These are phyloP conservation scores for Fusarium subtropicale DNA, from an alignment of 2,329 filamentous ascomycete genomes.

Conservation along the genomic window DNA sequence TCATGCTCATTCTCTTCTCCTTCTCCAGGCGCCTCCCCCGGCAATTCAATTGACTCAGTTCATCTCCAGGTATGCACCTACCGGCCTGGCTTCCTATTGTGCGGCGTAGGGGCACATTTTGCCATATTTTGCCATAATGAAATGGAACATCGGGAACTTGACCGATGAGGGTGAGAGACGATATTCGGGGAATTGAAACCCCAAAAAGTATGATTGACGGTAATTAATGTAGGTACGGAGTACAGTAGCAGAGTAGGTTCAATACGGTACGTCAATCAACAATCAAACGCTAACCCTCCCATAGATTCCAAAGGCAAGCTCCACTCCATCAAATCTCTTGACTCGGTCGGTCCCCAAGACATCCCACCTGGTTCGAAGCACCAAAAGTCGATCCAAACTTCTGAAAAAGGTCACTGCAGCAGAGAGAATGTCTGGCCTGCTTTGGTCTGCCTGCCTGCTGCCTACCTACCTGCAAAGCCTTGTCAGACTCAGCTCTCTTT, in stretches of 20 bases:
- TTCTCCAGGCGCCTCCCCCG: constrained; percentile 17
- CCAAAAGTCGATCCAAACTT: constrained; percentile 9
- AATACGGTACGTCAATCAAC: background rate
- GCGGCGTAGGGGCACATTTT: background rate
- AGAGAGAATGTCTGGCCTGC: constrained; percentile 15
- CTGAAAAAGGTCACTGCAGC: constrained; percentile 4
- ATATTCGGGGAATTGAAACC: constrained; percentile 20
- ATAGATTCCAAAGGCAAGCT: constrained; percentile 14
- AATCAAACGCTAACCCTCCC: background rate
- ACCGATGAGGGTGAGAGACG: constrained; percentile 13
- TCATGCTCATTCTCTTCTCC: constrained; percentile 2
- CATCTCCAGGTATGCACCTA: background rate
- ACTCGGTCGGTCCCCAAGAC: constrained; percentile 31
- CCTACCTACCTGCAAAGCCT: constrained; percentile 10
- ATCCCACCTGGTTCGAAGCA: constrained; percentile 10
- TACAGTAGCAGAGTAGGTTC: background rate
- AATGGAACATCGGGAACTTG: constrained; percentile 22
- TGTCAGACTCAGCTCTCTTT: constrained; percentile 8
- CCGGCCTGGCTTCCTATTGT: background rate
- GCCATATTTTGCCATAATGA: constrained; percentile 13
- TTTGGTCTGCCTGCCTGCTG: background rate
- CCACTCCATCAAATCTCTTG: constrained; percentile 32
- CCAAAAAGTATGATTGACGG: background rate
- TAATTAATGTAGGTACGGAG: background rate
- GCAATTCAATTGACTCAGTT: constrained; percentile 16